Percentiles rank a stretch among this genome's conserved stretches.
These are phyloP conservation scores for Neltuma alba DNA, from an alignment of 306 rosid genomes.

Conservation along the genomic window DNA sequence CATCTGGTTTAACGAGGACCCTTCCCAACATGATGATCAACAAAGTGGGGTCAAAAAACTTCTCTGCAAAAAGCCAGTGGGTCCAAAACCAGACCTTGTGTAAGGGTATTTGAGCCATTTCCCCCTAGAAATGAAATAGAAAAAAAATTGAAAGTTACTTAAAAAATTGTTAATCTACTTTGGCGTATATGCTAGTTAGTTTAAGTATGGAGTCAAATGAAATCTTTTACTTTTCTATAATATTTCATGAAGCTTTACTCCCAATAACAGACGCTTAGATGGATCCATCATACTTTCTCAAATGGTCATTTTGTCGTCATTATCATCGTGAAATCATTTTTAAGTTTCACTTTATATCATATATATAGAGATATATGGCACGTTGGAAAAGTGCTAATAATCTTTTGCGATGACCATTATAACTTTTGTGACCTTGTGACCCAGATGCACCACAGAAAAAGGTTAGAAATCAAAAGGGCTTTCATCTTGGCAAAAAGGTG, in stretches of 20 bases:
- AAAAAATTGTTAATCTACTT: background rate
- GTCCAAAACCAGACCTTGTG: background rate
- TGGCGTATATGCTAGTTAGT: background rate
- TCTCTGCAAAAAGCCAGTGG: background rate
- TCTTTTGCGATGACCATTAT: conserved; percentile 15
- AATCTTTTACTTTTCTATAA: background rate
- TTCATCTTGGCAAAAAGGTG: background rate
- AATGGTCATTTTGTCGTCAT: background rate
- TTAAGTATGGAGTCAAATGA: background rate
- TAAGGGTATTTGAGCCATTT: background rate
- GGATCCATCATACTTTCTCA: background rate
- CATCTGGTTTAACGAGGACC: background rate
- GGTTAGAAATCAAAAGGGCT: background rate
- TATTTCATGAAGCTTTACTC: background rate
- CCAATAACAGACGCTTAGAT: background rate
- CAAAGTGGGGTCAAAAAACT: background rate
- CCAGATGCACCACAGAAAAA: background rate
- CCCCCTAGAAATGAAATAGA: background rate
- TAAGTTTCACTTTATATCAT: no score
- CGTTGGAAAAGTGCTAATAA: background rate
- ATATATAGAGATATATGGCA: background rate
- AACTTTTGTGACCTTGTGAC: background rate
- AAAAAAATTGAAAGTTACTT: background rate
- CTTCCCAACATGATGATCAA: background rate
- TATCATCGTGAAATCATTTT: background rate